These are phyloP conservation scores for Cladosporium sp. DNA, from an alignment of 2,329 filamentous ascomycete genomes.

Conservation along the genomic window DNA sequence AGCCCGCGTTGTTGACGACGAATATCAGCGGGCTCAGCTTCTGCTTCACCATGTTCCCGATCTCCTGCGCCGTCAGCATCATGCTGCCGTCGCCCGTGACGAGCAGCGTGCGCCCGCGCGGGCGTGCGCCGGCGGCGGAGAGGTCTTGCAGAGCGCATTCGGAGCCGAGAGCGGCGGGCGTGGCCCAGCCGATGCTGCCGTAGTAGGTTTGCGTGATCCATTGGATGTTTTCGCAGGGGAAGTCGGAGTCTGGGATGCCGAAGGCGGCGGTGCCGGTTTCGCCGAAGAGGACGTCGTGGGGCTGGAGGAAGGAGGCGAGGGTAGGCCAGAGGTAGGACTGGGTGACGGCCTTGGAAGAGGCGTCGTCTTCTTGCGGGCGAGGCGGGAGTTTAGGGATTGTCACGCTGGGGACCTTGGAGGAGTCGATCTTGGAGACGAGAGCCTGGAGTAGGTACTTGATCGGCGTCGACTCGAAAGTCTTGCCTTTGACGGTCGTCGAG, in stretches of 20 bases:
- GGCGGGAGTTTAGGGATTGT: conserved; percentile 26
- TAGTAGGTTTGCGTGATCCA: conserved; percentile 40
- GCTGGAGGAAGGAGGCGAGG: conserved; percentile 30
- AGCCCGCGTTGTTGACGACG: conserved; percentile 43
- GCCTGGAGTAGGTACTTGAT: conserved; percentile 34
- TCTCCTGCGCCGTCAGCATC: conserved; percentile 60
- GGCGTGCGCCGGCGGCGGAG: conserved; percentile 20
- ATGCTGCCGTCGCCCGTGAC: conserved; percentile 59
- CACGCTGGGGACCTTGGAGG: conserved; percentile 19
- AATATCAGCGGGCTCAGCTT: conserved; percentile 34
- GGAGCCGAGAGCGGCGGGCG: conserved; percentile 36
- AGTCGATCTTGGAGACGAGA: conserved; percentile 23
- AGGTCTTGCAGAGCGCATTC: conserved; percentile 47
- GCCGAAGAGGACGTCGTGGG: conserved; percentile 34
- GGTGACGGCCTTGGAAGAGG: conserved; percentile 33
- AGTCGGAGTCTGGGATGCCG: conserved; percentile 29
- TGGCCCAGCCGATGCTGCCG: conserved; percentile 39
- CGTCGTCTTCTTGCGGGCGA: conserved; percentile 26
- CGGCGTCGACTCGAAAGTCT: conserved; percentile 27
- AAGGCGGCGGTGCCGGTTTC: conserved; percentile 39
- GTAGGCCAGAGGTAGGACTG: conserved; percentile 39
- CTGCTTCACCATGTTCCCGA: conserved; percentile 54
- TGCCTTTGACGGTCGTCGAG: conserved; percentile 30
- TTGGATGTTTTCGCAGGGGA: conserved; percentile 16
- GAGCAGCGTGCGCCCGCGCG: conserved; percentile 56